phyloP scores from a whole-genome alignment of 2,329 filamentous ascomycete species.

The Ophiostoma sp. region DNA sequence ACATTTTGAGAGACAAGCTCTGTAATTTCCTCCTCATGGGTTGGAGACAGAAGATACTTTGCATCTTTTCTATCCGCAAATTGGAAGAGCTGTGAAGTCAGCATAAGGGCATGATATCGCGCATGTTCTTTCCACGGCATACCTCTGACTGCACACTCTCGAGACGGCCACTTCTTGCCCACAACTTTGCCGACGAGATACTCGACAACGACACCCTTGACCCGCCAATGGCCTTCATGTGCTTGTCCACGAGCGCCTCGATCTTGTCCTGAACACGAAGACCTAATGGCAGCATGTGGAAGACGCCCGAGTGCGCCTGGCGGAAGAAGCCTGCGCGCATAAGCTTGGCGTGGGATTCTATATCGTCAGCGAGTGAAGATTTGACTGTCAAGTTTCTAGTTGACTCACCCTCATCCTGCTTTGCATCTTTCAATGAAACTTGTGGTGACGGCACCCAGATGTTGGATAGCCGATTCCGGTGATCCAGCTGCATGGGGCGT shows the following conservation, averaged over 20 bases:
- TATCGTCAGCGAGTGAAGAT: not conserved
- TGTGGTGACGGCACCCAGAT: slow-evolving; percentile 75
- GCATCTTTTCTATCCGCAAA: slow-evolving; percentile 76
- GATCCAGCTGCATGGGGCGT: slow-evolving; percentile 31
- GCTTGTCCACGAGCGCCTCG: slow-evolving; percentile 79
- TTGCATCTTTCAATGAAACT: slow-evolving; percentile 55
- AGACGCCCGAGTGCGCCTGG: slow-evolving; percentile 83
- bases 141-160: slow-evolving; percentile 72
- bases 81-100: slow-evolving; percentile 65
- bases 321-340: slow-evolving; percentile 71
- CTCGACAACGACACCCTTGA: slow-evolving; percentile 82
- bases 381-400: slow-evolving; percentile 12
- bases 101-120: too few species aligned
- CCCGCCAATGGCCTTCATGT: slow-evolving; percentile 82
- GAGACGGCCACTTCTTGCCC: slow-evolving; percentile 82
- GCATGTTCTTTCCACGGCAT: slow-evolving; percentile 27
- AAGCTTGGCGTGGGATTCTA: slow-evolving; percentile 67
- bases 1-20: slow-evolving; percentile 70
- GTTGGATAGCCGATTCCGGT: slow-evolving; percentile 59
- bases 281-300: slow-evolving; percentile 87
- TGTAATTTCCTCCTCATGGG: slow-evolving; percentile 97
- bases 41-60: slow-evolving; percentile 79
- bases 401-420: slow-evolving; percentile 53
- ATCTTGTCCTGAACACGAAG: slow-evolving; percentile 86
- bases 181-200: slow-evolving; percentile 80